Evolutionary conservation across 768 basidiomycete species (phyloP), one percentile per base, ranked within the genome.

Genomic region (Roridomyces roridus): DNA sequence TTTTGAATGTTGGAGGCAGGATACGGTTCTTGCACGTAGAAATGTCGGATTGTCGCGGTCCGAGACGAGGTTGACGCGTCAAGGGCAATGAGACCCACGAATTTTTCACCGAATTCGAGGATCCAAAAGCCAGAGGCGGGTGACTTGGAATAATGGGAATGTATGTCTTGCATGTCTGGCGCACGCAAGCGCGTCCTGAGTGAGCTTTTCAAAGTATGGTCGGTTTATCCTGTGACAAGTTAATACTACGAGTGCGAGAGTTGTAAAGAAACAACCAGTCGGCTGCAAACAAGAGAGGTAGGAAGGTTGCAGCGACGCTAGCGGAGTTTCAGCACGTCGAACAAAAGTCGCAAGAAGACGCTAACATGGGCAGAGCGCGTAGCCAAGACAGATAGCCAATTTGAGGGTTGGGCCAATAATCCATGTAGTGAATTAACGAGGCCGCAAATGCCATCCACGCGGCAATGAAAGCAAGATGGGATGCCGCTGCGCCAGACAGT

Each of bases 81-180:
- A 25, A 92, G 55, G 12, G 87, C 89, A 57, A 91, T 77, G 54
- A 91, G 73, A 0, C 91, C 91, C 15, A 93, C 76, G 55, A 88
- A 82, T 1, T 71, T 78, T 39, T 75, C 68, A 7, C 76, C 82
- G 40, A 77, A 84, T 65, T 91, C 85, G 28, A 92, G 76, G 34
- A 92, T 76, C 78, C 85, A 92, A 67, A 91, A 76, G 2, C 87
- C 88, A 2, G 89, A 90, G 0, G 83, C 80, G 1, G 85, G 78
- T 3, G 83, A 81, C 24, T 80, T 78, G 34, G 78, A 71, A 68
- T 93, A 93, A 68, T 89, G 82, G 11, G 65, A 65, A 28, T 68
- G 51, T 37, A 88, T 72, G 62, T 88, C 70, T 18, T 67, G 64
- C 42, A 91, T 75, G 70, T 93, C 91, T 6, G 74, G 72, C 11